Evolutionary conservation across 1,139 yeast species (phyloP).

Genomic region (Taiozyma sp.): DNA sequence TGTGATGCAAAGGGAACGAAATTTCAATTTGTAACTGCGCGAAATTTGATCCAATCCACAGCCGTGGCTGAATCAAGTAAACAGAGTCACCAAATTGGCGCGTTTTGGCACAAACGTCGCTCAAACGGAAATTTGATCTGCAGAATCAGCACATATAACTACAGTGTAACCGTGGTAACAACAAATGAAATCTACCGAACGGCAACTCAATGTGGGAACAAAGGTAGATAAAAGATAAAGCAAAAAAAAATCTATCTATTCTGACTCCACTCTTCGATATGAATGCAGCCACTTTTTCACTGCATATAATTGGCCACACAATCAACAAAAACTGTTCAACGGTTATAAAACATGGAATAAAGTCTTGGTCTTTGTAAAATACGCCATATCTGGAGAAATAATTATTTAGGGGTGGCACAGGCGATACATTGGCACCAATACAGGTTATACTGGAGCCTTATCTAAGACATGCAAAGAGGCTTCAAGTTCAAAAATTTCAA

Average conservation of each 20-base stretch:
- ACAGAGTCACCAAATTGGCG: neutral
- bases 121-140: neutral
- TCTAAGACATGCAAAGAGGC: no score
- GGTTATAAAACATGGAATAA: no score
- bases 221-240: neutral
- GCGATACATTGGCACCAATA: no score
- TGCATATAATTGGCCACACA: no score
- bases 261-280: neutral
- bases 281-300: neutral
- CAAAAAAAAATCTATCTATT: neutral
- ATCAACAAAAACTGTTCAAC: no score
- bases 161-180: neutral
- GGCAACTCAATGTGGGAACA: neutral
- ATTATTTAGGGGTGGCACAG: no score
- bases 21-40: neutral
- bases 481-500: no score
- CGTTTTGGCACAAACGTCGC: neutral
- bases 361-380: no score
- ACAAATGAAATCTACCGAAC: neutral
- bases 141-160: neutral
- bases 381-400: no score
- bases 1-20: neutral
- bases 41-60: neutral
- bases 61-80: neutral
- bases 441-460: no score